Evolutionary conservation across 768 basidiomycete genomes (phyloP), one percentile per base, ranked within the genome.

Genomic region (Rhodosporidiobolus sp.): DNA sequence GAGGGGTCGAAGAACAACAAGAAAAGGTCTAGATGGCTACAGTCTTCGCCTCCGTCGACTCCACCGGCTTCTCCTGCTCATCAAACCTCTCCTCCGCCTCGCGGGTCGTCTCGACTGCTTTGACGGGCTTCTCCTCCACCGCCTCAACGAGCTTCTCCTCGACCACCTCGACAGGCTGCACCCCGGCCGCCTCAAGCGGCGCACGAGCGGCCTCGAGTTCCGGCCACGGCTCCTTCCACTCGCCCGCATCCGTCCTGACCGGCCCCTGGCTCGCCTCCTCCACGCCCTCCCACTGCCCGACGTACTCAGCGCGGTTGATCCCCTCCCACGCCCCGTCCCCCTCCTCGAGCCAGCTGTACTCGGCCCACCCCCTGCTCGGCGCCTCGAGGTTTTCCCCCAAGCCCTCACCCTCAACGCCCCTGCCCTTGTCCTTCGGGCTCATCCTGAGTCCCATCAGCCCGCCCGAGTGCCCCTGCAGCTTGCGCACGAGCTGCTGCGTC

Each of bases 361-460:
- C 68, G 20, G 60, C 65, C 73, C 73, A 74, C 0, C 68, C 65
- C 19, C 62, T 10, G 56, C 30, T 56, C 16, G 68, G 68, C 24
- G 49, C 50, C 20, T 20, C 11, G 46, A 63, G 12, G 16, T 58
- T 49, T 50, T 62, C 52, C 19, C 58, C 67, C 34, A 84, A 73
- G 19, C 81, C 79, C 72, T 84, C 84, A 49, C 83, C 84, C 49
- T 79, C 76, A 63, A 83, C 76, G 0, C 81, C 82, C 19, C 83
- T 78, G 0, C 84, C 83, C 12, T 76, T 65, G 57, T 80, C 75
- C 20, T 77, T 71, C 20, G 78, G 46, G 20, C 54, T 67, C 72
- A 83, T 81, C 12, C 84, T 79, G 26, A 84, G 67, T 14, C 83
- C 83, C 30, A 83, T 62, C 52, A 83, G 68, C 0, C 84, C 84